These are phyloP conservation scores for Scheffersomyces insectosa DNA, from an alignment of 1,139 yeast genomes.

Conservation along the genomic window DNA sequence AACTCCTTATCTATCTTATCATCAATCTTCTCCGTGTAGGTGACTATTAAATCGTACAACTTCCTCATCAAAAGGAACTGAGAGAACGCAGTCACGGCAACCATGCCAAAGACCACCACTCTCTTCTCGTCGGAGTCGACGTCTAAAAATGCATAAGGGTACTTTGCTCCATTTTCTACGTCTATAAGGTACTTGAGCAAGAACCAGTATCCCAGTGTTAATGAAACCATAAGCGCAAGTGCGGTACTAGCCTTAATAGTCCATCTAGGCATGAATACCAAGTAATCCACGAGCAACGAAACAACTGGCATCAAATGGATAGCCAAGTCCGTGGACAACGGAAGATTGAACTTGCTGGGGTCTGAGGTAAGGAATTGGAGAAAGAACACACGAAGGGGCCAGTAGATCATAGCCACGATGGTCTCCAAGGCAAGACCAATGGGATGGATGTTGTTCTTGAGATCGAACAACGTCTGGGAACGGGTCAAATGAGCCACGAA, in stretches of 20 bases:
- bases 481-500: slow-evolving; percentile 36
- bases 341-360: slow-evolving; percentile 33
- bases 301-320: slow-evolving; percentile 62
- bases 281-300: slow-evolving; percentile 53
- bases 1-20: slow-evolving; percentile 14
- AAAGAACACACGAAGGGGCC: slow-evolving; percentile 62
- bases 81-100: slow-evolving; percentile 47
- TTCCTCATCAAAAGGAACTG: slow-evolving; percentile 32
- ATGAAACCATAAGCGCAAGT: slow-evolving; percentile 32
- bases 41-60: slow-evolving; percentile 25
- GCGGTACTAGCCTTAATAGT: slow-evolving; percentile 38
- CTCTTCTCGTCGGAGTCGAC: slow-evolving; percentile 46
- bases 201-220: slow-evolving; percentile 55
- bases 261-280: slow-evolving; percentile 55
- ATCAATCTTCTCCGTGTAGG: slow-evolving; percentile 12
- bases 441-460: slow-evolving; percentile 48
- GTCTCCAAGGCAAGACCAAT: slow-evolving; percentile 57
- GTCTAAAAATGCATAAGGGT: slow-evolving; percentile 69
- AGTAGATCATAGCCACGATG: slow-evolving; percentile 61
- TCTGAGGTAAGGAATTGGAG: slow-evolving; percentile 40
- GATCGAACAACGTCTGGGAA: slow-evolving; percentile 20
- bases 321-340: slow-evolving; percentile 52
- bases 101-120: slow-evolving; percentile 47
- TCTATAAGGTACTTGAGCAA: slow-evolving; percentile 51
- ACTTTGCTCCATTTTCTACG: slow-evolving; percentile 41